Evolutionary conservation across 2,329 filamentous ascomycete species (phyloP).

Genomic region (Clarireedia homoeocarpa): DNA sequence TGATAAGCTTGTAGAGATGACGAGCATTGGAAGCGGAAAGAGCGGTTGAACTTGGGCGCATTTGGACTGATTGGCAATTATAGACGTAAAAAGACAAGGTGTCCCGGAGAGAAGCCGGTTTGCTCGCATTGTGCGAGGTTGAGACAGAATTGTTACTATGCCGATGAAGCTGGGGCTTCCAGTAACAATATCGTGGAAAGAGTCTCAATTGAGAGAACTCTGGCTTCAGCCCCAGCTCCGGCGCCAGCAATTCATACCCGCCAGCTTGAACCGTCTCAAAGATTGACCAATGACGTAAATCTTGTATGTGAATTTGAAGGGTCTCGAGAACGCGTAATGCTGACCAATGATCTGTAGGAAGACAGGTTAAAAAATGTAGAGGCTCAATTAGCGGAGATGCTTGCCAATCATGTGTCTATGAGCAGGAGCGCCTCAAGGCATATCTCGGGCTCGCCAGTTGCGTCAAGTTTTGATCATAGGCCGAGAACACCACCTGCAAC

Average conservation of each 20-base stretch:
- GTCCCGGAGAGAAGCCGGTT: slow-evolving; percentile 40
- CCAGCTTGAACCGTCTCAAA: neutral
- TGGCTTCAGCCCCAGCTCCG: neutral
- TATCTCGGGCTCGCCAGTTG: slow-evolving; percentile 1
- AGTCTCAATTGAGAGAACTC: slow-evolving; percentile 8
- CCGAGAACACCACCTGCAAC: neutral
- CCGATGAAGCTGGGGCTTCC: slow-evolving; percentile 21
- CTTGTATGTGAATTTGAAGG: neutral
- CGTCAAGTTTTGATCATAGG: neutral
- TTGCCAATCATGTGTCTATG: slow-evolving; percentile 18
- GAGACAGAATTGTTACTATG: slow-evolving; percentile 39
- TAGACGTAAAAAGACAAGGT: slow-evolving; percentile 44
- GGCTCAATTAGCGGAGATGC: slow-evolving; percentile 24
- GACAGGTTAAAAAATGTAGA: slow-evolving; percentile 24
- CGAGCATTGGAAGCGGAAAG: neutral
- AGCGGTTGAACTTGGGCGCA: neutral
- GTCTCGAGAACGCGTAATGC: too few species aligned
- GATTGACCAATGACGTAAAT: neutral
- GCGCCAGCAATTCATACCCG: neutral
- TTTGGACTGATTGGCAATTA: neutral
- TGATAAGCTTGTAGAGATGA: neutral
- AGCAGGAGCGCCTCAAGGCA: slow-evolving; percentile 10
- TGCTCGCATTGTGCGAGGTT: slow-evolving; percentile 43
- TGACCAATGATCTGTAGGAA: slow-evolving; percentile 16
- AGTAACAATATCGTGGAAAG: slow-evolving; percentile 6